Conservation (phyloP, 2,329 filamentous ascomycete species). For the Botryotinia convoluta region DNA sequence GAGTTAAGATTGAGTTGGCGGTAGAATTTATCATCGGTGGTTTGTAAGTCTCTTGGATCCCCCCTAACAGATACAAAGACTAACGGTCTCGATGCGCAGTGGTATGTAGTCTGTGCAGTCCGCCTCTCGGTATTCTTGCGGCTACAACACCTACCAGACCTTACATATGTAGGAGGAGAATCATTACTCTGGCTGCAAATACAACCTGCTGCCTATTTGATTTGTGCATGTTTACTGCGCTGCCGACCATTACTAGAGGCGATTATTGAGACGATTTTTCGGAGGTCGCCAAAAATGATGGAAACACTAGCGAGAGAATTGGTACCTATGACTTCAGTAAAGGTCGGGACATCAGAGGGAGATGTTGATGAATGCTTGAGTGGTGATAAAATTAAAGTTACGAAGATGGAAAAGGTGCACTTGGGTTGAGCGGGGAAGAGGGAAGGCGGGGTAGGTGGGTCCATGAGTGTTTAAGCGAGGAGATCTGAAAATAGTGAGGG, state of each 20-base stretch:
- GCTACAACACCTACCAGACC: too few relatives aligned
- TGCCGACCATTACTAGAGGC: neutral
- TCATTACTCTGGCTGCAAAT: neutral
- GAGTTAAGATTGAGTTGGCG: neutral
- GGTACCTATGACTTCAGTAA: neutral
- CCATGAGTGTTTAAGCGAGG: neutral
- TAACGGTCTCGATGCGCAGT: too few relatives aligned
- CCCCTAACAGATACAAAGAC: accelerated
- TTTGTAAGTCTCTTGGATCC: too few relatives aligned
- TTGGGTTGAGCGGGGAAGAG: neutral
- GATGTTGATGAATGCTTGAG: neutral
- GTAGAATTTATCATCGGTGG: neutral
- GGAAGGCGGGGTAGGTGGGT: too few relatives aligned
- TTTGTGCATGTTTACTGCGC: neutral
- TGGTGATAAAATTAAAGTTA: neutral
- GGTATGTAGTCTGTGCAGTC: too few relatives aligned
- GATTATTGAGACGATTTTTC: neutral
- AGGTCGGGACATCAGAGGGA: neutral
- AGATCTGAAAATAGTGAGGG: accelerated
- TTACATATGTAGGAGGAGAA: neutral
- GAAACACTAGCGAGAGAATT: too few relatives aligned
- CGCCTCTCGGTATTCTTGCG: too few relatives aligned
- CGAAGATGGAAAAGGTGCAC: neutral
- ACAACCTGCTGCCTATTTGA: neutral
- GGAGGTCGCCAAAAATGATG: neutral